phyloP scores from a whole-genome alignment of 495 filamentous ascomycete species.

The Daldinia bambusicola region DNA sequence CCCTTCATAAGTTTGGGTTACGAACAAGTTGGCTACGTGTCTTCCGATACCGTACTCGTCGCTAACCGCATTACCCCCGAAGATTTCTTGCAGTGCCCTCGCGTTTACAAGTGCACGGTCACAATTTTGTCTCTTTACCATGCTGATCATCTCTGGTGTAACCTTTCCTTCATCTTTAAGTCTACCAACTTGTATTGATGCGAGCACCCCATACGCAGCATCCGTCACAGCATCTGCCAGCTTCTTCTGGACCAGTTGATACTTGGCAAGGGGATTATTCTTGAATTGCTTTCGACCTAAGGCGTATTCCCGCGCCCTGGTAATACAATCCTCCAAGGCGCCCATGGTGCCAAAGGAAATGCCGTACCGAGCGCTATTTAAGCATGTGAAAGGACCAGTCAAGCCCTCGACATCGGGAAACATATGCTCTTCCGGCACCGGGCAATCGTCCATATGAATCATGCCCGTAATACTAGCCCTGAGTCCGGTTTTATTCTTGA shows the following conservation, averaged over 20 bases:
- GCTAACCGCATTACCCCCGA: slow-evolving; percentile 95
- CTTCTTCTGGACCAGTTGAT: slow-evolving; percentile 99
- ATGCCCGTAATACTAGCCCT: slow-evolving; percentile 95
- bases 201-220: slow-evolving; percentile 86
- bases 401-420: slow-evolving; percentile 91
- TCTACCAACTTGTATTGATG: slow-evolving; percentile 87
- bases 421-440: slow-evolving; percentile 92
- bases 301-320: slow-evolving; percentile 82
- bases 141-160: slow-evolving; percentile 96
- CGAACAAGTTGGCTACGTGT: slow-evolving; percentile 96
- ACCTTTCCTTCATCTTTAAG: slow-evolving; percentile 90
- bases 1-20: slow-evolving; percentile 97
- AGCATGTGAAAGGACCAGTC: slow-evolving; percentile 87
- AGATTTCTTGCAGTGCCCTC: slow-evolving; percentile 87
- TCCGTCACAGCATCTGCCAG: slow-evolving; percentile 91
- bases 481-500: slow-evolving; percentile 96
- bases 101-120: slow-evolving; percentile 86
- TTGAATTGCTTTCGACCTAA: slow-evolving; percentile 96
- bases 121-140: slow-evolving; percentile 99
- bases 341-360: slow-evolving; percentile 96
- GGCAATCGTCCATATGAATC: slow-evolving; percentile 93
- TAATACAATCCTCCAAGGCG: slow-evolving; percentile 89
- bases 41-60: slow-evolving; percentile 96
- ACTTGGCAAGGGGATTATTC: slow-evolving; percentile 93
- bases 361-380: slow-evolving; percentile 91